Evolutionary conservation across 495 filamentous ascomycete genomes (phyloP).

Genomic region (Penicillium macrosclerotiorum): DNA sequence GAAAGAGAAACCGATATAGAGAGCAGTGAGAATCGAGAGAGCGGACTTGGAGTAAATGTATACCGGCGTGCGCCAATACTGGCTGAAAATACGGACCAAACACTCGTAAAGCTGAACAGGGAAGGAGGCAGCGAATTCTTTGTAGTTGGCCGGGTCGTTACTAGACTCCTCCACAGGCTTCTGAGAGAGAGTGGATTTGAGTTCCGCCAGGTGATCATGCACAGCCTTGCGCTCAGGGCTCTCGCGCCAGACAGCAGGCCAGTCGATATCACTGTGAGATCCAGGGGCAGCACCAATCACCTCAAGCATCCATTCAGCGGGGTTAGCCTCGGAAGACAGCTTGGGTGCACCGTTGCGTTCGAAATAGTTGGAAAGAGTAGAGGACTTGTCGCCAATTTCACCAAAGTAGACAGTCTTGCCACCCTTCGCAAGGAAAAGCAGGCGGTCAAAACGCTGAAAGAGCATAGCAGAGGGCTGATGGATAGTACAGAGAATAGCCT

Average conservation of each 20-base stretch:
- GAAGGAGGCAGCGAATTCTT: slow-evolving; percentile 57
- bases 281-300: slow-evolving; percentile 91
- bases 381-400: slow-evolving; percentile 78
- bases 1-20: slow-evolving; percentile 95
- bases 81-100: slow-evolving; percentile 50
- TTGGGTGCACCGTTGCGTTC: slow-evolving; percentile 71
- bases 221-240: slow-evolving; percentile 68
- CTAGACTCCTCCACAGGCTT: slow-evolving; percentile 31
- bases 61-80: slow-evolving; percentile 60
- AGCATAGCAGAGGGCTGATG: slow-evolving; percentile 94
- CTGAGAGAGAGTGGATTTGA: slow-evolving; percentile 61
- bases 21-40: slow-evolving; percentile 48
- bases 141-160: slow-evolving; percentile 31
- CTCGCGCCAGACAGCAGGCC: slow-evolving; percentile 77
- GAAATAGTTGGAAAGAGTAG: slow-evolving; percentile 73
- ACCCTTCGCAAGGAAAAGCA: slow-evolving; percentile 79
- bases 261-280: slow-evolving; percentile 71
- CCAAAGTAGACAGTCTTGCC: slow-evolving; percentile 90
- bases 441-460: slow-evolving; percentile 90
- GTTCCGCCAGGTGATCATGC: slow-evolving; percentile 64
- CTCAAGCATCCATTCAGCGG: slow-evolving; percentile 96
- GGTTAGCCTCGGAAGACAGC: slow-evolving; percentile 73
- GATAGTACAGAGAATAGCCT: slow-evolving; percentile 93
- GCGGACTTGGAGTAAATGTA: slow-evolving; percentile 58
- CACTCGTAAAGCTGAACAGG: slow-evolving; percentile 51